A percentile compares a stretch with the other conserved stretches of the same genome.
phyloP scores from a whole-genome alignment of 169 alveolate species.

The Cryptosporidium ubiquitum region DNA sequence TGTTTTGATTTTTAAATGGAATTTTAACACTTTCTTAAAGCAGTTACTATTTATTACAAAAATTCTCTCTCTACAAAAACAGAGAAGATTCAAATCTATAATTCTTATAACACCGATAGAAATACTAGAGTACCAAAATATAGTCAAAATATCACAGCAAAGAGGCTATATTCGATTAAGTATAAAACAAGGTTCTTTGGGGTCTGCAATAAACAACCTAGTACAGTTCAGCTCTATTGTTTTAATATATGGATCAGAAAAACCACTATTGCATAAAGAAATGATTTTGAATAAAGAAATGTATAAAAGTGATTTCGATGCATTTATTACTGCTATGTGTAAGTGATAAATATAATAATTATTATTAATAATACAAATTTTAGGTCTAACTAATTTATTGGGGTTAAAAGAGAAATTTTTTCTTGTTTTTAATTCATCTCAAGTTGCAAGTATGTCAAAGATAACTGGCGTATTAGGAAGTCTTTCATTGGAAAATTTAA shows the following conservation, averaged over 20 bases:
- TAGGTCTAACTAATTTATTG: conserved; percentile 6
- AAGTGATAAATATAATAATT: background rate
- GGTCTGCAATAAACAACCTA: background rate
- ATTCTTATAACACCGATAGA: conserved; percentile 6
- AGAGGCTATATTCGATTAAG: conserved; percentile 35
- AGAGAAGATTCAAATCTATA: conserved; percentile 30
- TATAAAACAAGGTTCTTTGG: conserved; percentile 22
- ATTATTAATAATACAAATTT: background rate
- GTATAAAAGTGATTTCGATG: conserved; percentile 20
- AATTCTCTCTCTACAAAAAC: conserved; percentile 23
- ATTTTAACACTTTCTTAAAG: background rate
- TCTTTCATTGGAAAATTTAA: conserved; percentile 12
- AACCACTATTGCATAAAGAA: background rate
- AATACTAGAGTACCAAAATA: conserved; percentile 16
- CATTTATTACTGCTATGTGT: conserved; percentile 21
- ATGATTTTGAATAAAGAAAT: background rate
- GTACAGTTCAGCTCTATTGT: conserved; percentile 12
- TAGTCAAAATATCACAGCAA: conserved; percentile 45
- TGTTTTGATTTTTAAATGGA: background rate
- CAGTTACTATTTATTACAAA: conserved; percentile 3
- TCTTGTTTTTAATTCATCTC: conserved; percentile 21
- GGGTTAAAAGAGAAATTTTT: conserved; percentile 22
- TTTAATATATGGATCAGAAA: conserved; percentile 11
- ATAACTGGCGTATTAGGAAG: conserved; percentile 8
- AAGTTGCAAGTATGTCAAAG: conserved; percentile 5